phyloP scores from a whole-genome alignment of 306 rosid species.

The Cucumis cinereus region DNA sequence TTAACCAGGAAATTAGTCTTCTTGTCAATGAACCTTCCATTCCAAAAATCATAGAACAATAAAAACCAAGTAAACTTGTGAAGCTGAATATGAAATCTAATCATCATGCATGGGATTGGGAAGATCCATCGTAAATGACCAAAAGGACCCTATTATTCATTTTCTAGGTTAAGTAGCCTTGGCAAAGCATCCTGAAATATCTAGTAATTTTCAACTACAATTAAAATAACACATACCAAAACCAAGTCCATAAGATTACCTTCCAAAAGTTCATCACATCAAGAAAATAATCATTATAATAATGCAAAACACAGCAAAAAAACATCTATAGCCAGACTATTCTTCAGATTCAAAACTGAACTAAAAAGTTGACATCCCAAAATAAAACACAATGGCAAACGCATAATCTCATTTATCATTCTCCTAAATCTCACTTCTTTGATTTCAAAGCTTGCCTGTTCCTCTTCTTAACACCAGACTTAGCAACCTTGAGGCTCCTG shows the following conservation, averaged over 20 bases:
- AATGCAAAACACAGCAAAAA: not conserved
- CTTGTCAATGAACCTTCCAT: no score
- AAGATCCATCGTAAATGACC: no score
- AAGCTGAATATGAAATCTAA: no score
- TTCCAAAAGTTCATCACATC: not conserved
- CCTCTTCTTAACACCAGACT: constrained; percentile 92
- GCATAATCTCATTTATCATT: not conserved
- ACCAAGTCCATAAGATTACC: not conserved
- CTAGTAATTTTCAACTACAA: not conserved
- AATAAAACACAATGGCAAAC: not conserved
- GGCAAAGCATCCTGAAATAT: not conserved
- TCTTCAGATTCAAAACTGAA: not conserved
- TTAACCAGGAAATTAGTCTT: no score
- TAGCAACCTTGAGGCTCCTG: constrained; percentile 76
- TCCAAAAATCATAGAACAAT: no score
- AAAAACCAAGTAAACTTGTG: no score
- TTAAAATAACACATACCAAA: not conserved
- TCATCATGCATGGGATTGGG: not conserved
- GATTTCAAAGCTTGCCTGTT: constrained; percentile 54
- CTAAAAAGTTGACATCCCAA: constrained; percentile 1
- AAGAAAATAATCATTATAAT: constrained; percentile 1
- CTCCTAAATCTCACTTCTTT: constrained; percentile 12
- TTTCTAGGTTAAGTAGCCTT: not conserved
- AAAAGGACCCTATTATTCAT: not conserved
- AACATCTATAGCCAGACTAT: constrained; percentile 1